These are phyloP conservation scores for Coemansia sp. DNA, from an alignment of 192 early-diverging fungal genomes.

Conservation along the genomic window DNA sequence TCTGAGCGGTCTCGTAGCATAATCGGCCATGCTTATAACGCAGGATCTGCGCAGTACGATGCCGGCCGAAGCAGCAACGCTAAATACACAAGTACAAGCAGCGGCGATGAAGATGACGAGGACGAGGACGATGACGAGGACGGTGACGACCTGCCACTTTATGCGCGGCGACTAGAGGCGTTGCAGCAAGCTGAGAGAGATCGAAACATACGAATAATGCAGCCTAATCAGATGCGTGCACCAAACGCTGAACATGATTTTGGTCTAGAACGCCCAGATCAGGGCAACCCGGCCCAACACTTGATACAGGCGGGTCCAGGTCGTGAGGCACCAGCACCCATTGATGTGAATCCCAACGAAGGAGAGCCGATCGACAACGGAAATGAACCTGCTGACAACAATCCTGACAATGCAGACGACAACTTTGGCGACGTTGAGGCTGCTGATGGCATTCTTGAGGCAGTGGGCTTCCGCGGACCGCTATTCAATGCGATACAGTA, in stretches of 20 bases:
- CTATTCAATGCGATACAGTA: conserved; percentile 77
- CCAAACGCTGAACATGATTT: not conserved
- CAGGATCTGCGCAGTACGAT: not conserved
- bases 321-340: not conserved
- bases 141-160: not conserved
- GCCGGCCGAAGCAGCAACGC: conserved; percentile 1
- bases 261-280: not conserved
- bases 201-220: conserved; percentile 1
- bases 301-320: not conserved
- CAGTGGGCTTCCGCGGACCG: conserved; percentile 89
- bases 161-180: not conserved
- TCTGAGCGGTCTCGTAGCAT: conserved; percentile 31
- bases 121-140: not conserved
- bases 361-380: not conserved
- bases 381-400: not conserved
- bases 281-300: not conserved
- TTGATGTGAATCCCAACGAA: conserved; percentile 2
- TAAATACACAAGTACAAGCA: not conserved
- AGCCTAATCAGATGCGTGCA: not conserved
- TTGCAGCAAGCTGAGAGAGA: not conserved
- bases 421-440: conserved; percentile 63
- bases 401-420: conserved; percentile 56
- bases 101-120: not conserved
- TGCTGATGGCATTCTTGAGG: conserved; percentile 77
- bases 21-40: conserved; percentile 3